Conservation (phyloP, 768 basidiomycete species). For the Suillus spraguei region DNA sequence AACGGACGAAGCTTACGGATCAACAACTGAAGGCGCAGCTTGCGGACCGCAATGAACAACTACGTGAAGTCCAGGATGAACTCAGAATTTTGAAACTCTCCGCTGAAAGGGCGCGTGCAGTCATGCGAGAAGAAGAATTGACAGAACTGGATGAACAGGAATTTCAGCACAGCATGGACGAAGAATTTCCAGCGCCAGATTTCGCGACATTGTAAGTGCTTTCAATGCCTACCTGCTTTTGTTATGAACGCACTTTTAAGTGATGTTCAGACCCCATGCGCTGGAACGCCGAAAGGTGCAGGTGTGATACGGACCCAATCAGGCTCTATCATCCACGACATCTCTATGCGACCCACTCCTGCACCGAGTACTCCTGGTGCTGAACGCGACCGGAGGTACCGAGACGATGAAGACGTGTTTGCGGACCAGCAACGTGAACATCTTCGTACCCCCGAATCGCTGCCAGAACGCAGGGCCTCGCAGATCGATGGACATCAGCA, state of each 20-base stretch:
- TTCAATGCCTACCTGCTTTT: neutral
- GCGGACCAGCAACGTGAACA: neutral
- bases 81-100: neutral
- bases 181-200: conserved; percentile 8
- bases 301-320: conserved; percentile 44
- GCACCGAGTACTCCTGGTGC: conserved; percentile 41
- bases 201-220: conserved; percentile 8
- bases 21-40: conserved; percentile 35
- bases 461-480: neutral
- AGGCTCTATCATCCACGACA: conserved; percentile 47
- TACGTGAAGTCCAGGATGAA: conserved; percentile 15
- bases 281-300: conserved; percentile 2
- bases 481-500: neutral
- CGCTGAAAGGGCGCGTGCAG: neutral
- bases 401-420: conserved; percentile 15
- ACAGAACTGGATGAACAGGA: conserved; percentile 16
- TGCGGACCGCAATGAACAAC: conserved; percentile 23
- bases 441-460: conserved; percentile 10
- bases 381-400: conserved; percentile 12
- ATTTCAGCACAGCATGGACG: neutral
- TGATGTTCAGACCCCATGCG: neutral
- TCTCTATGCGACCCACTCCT: conserved; percentile 54
- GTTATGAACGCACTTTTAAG: neutral
- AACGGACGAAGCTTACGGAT: neutral
- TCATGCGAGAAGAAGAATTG: conserved; percentile 14